Evolutionary conservation across 768 basidiomycete genomes (phyloP).

Genomic region (Cystobasidium tubakii): DNA sequence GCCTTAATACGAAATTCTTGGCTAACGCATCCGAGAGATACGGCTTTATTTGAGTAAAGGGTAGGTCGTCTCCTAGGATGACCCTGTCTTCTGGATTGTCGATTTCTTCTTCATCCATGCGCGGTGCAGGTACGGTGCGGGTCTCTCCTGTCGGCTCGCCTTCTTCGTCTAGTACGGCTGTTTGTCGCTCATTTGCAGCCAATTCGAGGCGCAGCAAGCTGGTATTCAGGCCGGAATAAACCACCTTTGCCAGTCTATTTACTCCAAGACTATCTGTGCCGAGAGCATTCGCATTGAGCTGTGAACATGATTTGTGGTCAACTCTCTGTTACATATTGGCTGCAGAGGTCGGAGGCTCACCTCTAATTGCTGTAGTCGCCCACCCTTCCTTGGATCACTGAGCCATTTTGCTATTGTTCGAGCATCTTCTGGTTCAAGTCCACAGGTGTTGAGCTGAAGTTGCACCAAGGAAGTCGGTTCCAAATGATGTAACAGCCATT

Average conservation of each 20-base stretch:
- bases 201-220: constrained; percentile 30
- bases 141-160: constrained; percentile 6
- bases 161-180: constrained; percentile 5
- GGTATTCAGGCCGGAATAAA: constrained; percentile 34
- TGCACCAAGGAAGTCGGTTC: constrained; percentile 27
- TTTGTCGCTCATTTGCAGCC: constrained; percentile 20
- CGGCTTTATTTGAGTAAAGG: constrained; percentile 12
- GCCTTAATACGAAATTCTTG: background rate
- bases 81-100: background rate
- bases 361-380: constrained; percentile 20
- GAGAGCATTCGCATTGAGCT: constrained; percentile 37
- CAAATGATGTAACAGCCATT: constrained; percentile 20
- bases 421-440: constrained; percentile 15
- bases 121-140: background rate
- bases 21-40: constrained; percentile 20
- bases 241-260: constrained; percentile 30
- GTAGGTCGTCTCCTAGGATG: constrained; percentile 26
- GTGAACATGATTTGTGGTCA: background rate
- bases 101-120: background rate
- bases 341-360: background rate
- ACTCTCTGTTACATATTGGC: background rate
- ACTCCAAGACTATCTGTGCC: constrained; percentile 15
- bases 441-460: constrained; percentile 36
- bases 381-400: constrained; percentile 26
- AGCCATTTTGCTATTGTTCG: constrained; percentile 21